Percentiles rank a stretch among this genome's conserved stretches.
phyloP scores from a whole-genome alignment of 208 protist species.

The Trypanosoma cruzi region DNA sequence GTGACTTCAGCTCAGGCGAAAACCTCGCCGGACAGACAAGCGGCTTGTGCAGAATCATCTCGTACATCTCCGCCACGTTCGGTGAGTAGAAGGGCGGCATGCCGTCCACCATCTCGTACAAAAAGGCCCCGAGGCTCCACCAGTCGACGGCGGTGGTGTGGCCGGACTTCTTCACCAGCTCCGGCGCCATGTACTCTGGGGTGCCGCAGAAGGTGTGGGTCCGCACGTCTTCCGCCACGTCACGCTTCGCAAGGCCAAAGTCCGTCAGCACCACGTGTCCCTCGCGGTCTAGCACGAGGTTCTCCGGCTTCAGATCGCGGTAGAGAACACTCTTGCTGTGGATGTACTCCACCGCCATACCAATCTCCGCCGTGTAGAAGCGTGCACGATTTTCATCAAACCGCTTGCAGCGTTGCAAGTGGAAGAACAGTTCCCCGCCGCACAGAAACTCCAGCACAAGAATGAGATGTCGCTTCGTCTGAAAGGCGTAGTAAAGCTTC shows the following conservation, averaged over 20 bases:
- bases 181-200: constrained; percentile 91
- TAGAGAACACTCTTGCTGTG: constrained; percentile 82
- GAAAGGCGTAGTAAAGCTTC: constrained; percentile 81
- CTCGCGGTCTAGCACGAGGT: constrained; percentile 80
- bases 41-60: constrained; percentile 71
- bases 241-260: constrained; percentile 83
- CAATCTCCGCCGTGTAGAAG: constrained; percentile 93
- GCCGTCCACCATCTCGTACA: constrained; percentile 94
- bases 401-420: constrained; percentile 75
- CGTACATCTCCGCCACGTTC: constrained; percentile 76
- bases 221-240: constrained; percentile 44
- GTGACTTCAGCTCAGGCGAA: constrained; percentile 37
- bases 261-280: constrained; percentile 87
- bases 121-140: constrained; percentile 96
- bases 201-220: constrained; percentile 85
- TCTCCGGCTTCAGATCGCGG: constrained; percentile 92
- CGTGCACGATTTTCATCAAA: constrained; percentile 51
- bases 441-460: constrained; percentile 94
- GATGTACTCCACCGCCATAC: constrained; percentile 87
- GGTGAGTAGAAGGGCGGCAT: constrained; percentile 88
- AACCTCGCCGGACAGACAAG: constrained; percentile 47
- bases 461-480: constrained; percentile 78
- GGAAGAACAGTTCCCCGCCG: constrained; percentile 94
- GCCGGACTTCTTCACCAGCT: constrained; percentile 81
- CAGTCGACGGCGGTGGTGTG: constrained; percentile 96